Conservation (phyloP, 106 monocot genomes). For the Cymbidium sinense region DNA sequence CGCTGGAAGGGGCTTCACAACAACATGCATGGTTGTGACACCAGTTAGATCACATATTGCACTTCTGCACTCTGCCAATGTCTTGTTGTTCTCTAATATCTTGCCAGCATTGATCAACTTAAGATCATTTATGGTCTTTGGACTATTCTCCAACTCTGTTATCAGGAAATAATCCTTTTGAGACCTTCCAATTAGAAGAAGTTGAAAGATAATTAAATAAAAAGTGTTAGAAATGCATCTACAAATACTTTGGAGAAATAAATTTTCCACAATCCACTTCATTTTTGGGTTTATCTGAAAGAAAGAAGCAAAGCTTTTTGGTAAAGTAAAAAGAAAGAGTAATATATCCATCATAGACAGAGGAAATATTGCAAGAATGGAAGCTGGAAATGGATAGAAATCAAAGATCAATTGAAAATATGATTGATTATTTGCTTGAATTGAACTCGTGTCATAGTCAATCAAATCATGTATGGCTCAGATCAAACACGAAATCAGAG, state of each 20-base stretch:
- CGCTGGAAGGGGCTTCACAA: conserved; percentile 34
- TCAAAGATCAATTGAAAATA: not conserved
- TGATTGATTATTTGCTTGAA: not conserved
- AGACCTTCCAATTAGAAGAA: not conserved
- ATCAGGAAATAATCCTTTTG: not conserved
- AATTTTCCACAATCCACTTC: too few relatives aligned
- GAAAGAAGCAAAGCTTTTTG: too few relatives aligned
- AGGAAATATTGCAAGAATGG: too few relatives aligned
- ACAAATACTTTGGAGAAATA: too few relatives aligned
- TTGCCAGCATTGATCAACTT: conserved; percentile 71
- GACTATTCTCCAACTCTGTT: conserved; percentile 36
- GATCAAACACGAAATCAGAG: too few relatives aligned
- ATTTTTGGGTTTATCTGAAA: too few relatives aligned
- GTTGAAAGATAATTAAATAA: not conserved
- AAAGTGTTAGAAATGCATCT: too few relatives aligned
- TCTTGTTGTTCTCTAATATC: conserved; percentile 58
- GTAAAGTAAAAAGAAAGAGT: too few relatives aligned
- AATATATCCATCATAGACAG: too few relatives aligned
- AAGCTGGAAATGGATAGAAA: too few relatives aligned
- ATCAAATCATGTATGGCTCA: too few relatives aligned
- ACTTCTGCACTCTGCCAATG: conserved; percentile 50
- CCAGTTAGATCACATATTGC: conserved; percentile 49
- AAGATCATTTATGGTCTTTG: conserved; percentile 55
- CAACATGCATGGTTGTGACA: conserved; percentile 61
- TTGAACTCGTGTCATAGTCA: not conserved